Evolutionary conservation across 805 yeast species (phyloP), one percentile per base, ranked within the genome.

Genomic region (Candida bentonensis): DNA sequence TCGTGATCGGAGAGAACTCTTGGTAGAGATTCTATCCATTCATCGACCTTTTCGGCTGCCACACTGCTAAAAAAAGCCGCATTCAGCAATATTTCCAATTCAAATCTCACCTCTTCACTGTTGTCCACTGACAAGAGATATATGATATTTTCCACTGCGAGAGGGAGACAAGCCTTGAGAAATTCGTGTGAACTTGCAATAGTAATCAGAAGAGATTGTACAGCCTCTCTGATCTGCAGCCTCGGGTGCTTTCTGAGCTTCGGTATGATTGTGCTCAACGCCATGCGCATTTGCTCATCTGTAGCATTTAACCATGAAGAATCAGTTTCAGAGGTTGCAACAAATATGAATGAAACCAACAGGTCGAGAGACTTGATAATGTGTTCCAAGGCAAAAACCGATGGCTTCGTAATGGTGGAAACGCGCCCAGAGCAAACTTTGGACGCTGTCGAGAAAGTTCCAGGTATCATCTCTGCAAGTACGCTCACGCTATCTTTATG

Each of bases 261-360:
- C 1, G 54, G 54, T 1, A 59, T 36, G 21, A 72, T 58, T 2
- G 64, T 51, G 21, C 62, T 57, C 3, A 79, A 46, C 0, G 79
- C 74, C 15, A 67, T 56, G 41, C 63, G 61, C 2, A 77, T 61
- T 51, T 79, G 83, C 15, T 58, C 52, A 3, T 71, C 58, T 0
- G 82, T 75, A 0, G 71, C 77, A 13, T 56, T 62, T n/a, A 76
- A 54, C 85, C 85, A 78, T 15, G 69, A 51, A 11, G 50, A 22
- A 4, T 48, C 55, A 7, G 13, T 11, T 42, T 56, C 58, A 3
- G 40, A 30, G 21, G 56, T 44, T 9, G 45, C 56, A 2, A 34
- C 25, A 1, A 43, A 22, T 1, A 58, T 21, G 3, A 53, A 36
- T 3, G 33, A 28, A 7, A 50, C 40, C 13, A 61, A 42, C 13